A percentile compares a stretch with the other conserved stretches of the same genome.
These are phyloP conservation scores for Monsonia emarginata DNA, from an alignment of 441 rosid genomes.

Conservation along the genomic window DNA sequence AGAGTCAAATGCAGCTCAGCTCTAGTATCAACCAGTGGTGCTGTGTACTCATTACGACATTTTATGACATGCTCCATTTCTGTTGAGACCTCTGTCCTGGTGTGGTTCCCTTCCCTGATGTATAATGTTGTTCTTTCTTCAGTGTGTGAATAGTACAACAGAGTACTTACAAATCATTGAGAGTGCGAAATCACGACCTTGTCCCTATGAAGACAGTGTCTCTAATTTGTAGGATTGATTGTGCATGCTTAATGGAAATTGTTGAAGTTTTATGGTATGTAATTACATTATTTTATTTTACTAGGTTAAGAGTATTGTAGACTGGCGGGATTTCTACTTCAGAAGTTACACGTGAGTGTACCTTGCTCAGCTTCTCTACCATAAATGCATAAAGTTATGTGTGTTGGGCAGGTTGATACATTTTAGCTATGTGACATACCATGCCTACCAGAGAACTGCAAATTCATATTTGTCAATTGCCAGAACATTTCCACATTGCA, in stretches of 20 bases:
- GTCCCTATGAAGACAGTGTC: too few relatives aligned
- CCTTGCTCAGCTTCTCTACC: background rate
- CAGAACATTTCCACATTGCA: background rate
- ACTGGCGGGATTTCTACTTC: constrained; percentile 79
- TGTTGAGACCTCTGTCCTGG: background rate
- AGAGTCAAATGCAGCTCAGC: background rate
- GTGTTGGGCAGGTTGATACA: background rate
- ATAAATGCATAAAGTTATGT: background rate
- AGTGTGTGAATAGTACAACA: too few relatives aligned
- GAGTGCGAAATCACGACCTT: too few relatives aligned
- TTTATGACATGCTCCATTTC: background rate
- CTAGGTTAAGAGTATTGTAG: constrained; percentile 84
- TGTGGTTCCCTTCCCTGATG: background rate
- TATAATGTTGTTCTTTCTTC: too few relatives aligned
- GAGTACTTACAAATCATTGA: too few relatives aligned
- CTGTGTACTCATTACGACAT: background rate
- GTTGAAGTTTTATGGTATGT: background rate
- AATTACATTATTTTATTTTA: constrained; percentile 15
- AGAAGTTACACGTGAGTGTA: constrained; percentile 66
- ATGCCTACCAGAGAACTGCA: background rate
- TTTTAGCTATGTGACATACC: background rate
- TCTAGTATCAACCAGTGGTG: too few relatives aligned
- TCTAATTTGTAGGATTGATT: too few relatives aligned
- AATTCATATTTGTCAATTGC: background rate
- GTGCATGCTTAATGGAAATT: background rate